Evolutionary conservation across 2,329 filamentous ascomycete genomes (phyloP), one percentile per base, ranked within the genome.

Genomic region (Trichophaea hybrida): DNA sequence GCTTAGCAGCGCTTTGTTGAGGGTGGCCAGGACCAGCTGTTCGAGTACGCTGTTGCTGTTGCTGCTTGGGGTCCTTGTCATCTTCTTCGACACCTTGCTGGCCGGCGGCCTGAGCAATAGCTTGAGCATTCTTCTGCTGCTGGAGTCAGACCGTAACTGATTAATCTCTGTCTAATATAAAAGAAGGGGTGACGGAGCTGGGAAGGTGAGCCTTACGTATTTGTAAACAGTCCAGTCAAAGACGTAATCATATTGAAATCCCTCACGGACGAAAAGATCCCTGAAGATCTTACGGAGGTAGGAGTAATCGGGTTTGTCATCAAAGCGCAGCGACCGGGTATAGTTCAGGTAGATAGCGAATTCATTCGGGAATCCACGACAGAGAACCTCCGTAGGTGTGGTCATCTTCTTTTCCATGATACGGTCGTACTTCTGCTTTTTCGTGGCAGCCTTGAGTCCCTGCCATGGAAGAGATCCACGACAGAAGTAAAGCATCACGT

Each of bases 391-490:
- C 69, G 91, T 97, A 6, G 93, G 90, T 2, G 93, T 98, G 12
- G 93, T 98, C 93, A 97, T 97, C 88, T 98, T 98, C 85, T 98
- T 98, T 81, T 98, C 93, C 91, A 97, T 97, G 77, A 98, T 98
- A 67, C 91, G 84, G 76, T 98, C 93, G 73, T 98, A 97, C 79
- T 98, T 98, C 78, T 97, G 91, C 84, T 96, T 96, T 84, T 96
- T 96, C 68, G 90, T 96, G 69, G 91, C 91, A 77, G 91, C 91
- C 82, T 96, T 96, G 58, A 96, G 80, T 59, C 93, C 93, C 78
- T 98, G 93, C 93, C 93, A 98, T 64, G 93, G 93, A 60, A 98
- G 88, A 66, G 90, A 96, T 65, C 93, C 93, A 75, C 93, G 91
- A 80, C 91, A 97, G 79, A 98, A 98, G 81, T 98, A 98, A 65